These are phyloP conservation scores for Colletotrichum cordylinicola DNA, from an alignment of 2,329 filamentous ascomycete species.

Conservation along the genomic window DNA sequence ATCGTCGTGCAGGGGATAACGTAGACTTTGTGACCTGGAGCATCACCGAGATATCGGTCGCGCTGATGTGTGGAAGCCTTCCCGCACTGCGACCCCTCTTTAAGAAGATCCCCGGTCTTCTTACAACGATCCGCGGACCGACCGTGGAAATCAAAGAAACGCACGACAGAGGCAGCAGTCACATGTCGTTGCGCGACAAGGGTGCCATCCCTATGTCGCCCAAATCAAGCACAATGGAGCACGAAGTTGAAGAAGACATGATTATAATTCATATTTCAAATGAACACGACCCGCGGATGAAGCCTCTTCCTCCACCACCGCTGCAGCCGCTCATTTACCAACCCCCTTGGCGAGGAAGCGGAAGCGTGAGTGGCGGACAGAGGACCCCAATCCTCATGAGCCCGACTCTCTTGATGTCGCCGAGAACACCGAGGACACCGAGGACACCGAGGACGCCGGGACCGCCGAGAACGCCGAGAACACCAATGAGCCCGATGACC, in stretches of 20 bases:
- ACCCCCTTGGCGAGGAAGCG: not conserved
- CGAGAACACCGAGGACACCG: not conserved
- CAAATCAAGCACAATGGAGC: not conserved
- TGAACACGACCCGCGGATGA: not conserved
- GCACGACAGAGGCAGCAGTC: not conserved
- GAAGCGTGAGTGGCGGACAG: not conserved
- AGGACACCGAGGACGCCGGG: not conserved
- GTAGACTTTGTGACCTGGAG: slow-evolving; percentile 37
- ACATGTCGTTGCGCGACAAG: not conserved
- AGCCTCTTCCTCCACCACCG: not conserved
- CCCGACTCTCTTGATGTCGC: not conserved
- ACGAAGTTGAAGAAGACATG: not conserved
- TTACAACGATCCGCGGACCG: slow-evolving; percentile 3
- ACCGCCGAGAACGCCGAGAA: not conserved
- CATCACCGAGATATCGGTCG: slow-evolving; percentile 34
- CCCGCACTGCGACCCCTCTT: slow-evolving; percentile 45
- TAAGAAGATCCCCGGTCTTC: slow-evolving; percentile 5
- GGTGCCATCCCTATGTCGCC: not conserved
- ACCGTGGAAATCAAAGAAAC: not conserved
- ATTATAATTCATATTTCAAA: slow-evolving; percentile 2
- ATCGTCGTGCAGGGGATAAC: slow-evolving; percentile 25
- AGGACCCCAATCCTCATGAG: not conserved
- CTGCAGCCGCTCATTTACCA: not conserved
- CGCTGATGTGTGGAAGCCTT: slow-evolving; percentile 47
- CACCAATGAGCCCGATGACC: not conserved